Percentiles rank a stretch among this genome's conserved stretches.
These are phyloP conservation scores for Collybia sp. DNA, from an alignment of 768 basidiomycete species.

Conservation along the genomic window DNA sequence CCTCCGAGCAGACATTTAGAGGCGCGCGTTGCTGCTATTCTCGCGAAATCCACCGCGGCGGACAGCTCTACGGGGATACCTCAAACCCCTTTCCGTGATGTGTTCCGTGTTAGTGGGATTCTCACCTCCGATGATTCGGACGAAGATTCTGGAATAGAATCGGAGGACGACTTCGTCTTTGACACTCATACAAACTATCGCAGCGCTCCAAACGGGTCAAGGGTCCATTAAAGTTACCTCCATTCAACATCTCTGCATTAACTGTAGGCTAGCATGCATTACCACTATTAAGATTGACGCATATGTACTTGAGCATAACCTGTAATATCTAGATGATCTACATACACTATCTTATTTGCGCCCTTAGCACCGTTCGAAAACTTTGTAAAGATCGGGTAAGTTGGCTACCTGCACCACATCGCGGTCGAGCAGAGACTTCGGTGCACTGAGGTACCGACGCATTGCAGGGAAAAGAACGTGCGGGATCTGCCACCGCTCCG, in stretches of 20 bases:
- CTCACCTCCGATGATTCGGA: slow-evolving; percentile 44
- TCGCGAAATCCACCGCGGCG: slow-evolving; percentile 68
- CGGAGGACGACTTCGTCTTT: slow-evolving; percentile 61
- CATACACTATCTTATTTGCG: neutral
- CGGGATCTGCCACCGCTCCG: slow-evolving; percentile 82
- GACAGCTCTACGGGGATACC: slow-evolving; percentile 53
- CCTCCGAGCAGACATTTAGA: slow-evolving; percentile 61
- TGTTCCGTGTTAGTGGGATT: slow-evolving; percentile 56
- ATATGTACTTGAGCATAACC: neutral
- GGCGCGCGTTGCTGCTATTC: slow-evolving; percentile 76
- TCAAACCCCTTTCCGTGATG: slow-evolving; percentile 76
- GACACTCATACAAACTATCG: slow-evolving; percentile 47
- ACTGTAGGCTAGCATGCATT: slow-evolving; percentile 1
- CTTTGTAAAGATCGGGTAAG: slow-evolving; percentile 87
- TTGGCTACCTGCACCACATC: slow-evolving; percentile 88
- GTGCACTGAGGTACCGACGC: slow-evolving; percentile 70
- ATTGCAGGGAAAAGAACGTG: slow-evolving; percentile 88
- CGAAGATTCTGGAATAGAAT: slow-evolving; percentile 42
- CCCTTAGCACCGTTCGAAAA: slow-evolving; percentile 86
- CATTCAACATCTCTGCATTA: slow-evolving; percentile 1
- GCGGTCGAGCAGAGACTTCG: slow-evolving; percentile 56
- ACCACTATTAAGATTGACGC: neutral
- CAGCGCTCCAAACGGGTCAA: slow-evolving; percentile 41
- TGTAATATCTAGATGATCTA: slow-evolving; percentile 6
- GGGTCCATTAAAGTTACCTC: slow-evolving; percentile 28